A percentile compares a stretch with the other conserved stretches of the same genome.
phyloP scores from a whole-genome alignment of 176 grass and related monocot genomes.

The Lolium perenne region DNA sequence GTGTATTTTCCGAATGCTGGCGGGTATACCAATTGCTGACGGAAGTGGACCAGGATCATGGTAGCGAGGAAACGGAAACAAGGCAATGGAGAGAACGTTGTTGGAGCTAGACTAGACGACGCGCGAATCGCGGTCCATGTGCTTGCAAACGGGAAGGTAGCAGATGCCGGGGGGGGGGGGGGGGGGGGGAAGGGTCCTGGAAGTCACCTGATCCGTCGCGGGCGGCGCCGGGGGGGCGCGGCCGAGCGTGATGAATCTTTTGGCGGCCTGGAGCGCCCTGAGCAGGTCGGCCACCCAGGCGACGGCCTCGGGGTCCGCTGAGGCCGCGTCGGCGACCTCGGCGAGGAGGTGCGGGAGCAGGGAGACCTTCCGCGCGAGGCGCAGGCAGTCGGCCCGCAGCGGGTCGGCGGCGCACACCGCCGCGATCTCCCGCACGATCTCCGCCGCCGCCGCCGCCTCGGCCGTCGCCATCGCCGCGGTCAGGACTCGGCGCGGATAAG shows the following conservation, averaged over 20 bases:
- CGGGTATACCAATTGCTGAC: not conserved
- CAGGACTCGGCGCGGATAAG: conserved; percentile 47
- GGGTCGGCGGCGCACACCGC: conserved; percentile 53
- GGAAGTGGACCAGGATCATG: conserved; percentile 5
- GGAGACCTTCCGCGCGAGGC: conserved; percentile 81
- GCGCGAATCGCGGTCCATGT: not conserved
- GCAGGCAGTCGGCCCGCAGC: conserved; percentile 73
- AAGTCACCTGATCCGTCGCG: conserved; percentile 44
- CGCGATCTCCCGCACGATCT: conserved; percentile 62
- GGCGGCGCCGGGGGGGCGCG: conserved; percentile 11
- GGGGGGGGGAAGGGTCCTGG: too few species aligned
- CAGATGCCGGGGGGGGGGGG: too few species aligned
- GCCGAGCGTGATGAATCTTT: conserved; percentile 65
- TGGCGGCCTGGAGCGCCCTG: conserved; percentile 65
- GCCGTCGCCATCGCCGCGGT: conserved; percentile 42
- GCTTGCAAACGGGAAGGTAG: not conserved
- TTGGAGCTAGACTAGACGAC: not conserved
- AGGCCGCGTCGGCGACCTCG: conserved; percentile 59
- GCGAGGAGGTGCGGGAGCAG: conserved; percentile 81
- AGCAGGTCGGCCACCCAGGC: conserved; percentile 64
- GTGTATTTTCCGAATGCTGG: not conserved
- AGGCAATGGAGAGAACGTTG: not conserved
- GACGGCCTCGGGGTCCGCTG: not conserved
- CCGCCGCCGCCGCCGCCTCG: conserved; percentile 50
- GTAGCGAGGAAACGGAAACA: conserved; percentile 9